Base-by-base conservation (phyloP, 1,139 yeast genomes). In the Kazachstania sp. region DNA sequence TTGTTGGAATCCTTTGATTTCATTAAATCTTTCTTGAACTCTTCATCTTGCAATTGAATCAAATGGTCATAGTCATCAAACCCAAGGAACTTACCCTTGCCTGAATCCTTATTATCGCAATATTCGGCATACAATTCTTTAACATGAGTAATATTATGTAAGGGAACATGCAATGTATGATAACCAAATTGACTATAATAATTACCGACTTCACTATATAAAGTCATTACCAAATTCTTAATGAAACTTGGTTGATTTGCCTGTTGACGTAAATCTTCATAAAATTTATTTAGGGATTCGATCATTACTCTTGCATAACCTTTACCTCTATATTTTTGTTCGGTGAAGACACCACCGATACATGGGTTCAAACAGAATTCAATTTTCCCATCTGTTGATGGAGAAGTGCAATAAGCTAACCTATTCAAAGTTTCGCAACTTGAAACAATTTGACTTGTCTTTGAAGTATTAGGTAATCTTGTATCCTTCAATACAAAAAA, bases 201-300 rank as follows among this genome's bases (percentile, higher is more conserved):
- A 48, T 79, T 80, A 5, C 87, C 90, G 37, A 85, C 74, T 58
- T 83, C 94, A 34, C 88, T 81, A 70, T 83, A 84, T 49, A 83
- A 69, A 49, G 73, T 76, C 13, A 73, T 65, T 46, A 74, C 71
- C 18, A 77, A 74, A 47, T 73, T 70, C 36, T 51, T 51, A 39
- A 62, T 45, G 38, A 63, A 52, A 6, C 54, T 45, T 20, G 61
- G 60, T 31, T 57, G 60, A 37, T 57, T 42, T 2, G 56, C 49
- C 16, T 46, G 45, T 16, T 49, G 49, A 19, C 60, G 53, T 39
- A 75, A 54, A 46, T 70, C 65, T 52, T 77, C 79, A 50, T 72
- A 67, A 43, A 54, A 57, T 16, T 66, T 54, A 45, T 69, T 67
- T 31, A 73, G 59, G 18, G 51, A 43, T 3, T 48, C 48, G 43